Evolutionary conservation across 176 grass and related monocot species (phyloP).

Genomic region (Neostapfia colusana): DNA sequence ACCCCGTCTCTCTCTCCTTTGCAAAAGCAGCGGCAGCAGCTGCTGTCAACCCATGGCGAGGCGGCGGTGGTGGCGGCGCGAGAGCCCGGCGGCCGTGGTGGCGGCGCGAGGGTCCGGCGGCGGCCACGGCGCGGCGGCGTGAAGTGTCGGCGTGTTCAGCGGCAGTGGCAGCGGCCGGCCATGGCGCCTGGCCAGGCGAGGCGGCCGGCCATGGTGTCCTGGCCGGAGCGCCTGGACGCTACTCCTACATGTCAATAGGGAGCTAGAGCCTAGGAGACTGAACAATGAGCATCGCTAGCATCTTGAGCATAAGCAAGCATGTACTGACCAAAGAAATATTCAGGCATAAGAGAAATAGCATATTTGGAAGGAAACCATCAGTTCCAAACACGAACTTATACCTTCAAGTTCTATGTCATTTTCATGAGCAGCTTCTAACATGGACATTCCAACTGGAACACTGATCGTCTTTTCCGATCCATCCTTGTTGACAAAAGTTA

Average conservation of each 20-base stretch:
- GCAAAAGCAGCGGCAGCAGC: too few species aligned
- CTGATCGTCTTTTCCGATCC: conserved; percentile 61
- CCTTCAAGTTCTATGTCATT: conserved; percentile 99
- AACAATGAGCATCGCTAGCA: not conserved
- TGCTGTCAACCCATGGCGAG: too few species aligned
- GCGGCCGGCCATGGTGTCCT: too few species aligned
- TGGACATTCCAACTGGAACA: conserved; percentile 95
- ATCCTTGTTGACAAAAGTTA: conserved; percentile 87
- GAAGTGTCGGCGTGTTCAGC: too few species aligned
- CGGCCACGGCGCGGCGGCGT: too few species aligned
- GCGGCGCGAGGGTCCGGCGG: too few species aligned
- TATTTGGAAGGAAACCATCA: not conserved
- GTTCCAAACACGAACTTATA: conserved; percentile 9
- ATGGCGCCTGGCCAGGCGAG: too few species aligned
- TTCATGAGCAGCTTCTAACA: conserved; percentile 95
- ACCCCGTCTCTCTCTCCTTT: too few species aligned
- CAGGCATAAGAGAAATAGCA: not conserved
- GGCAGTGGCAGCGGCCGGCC: too few species aligned
- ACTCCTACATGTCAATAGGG: not conserved
- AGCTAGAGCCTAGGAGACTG: not conserved
- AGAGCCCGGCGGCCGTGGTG: too few species aligned
- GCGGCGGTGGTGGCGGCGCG: too few species aligned
- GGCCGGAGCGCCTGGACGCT: too few species aligned
- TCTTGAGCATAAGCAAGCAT: not conserved
- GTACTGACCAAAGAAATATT: not conserved